A percentile compares a stretch with the other conserved stretches of the same genome.
Conservation (phyloP, 495 filamentous ascomycete genomes). For the Xylaria telfairii region DNA sequence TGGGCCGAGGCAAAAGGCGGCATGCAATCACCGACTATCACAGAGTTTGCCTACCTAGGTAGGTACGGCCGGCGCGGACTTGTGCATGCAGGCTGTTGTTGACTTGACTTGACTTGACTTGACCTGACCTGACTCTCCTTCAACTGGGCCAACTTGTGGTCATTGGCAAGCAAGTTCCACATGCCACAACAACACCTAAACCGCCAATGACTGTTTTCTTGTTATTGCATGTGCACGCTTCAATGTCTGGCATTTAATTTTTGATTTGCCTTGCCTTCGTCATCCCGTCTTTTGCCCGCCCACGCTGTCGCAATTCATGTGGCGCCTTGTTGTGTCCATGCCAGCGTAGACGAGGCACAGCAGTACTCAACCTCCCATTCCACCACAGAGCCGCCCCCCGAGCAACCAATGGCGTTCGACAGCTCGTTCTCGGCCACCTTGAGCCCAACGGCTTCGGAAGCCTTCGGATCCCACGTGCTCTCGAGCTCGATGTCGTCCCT, state of each 20-base stretch:
- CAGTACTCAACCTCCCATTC: slow-evolving; percentile 7
- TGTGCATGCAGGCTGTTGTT: slow-evolving; percentile 9
- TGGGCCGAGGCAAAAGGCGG: slow-evolving; percentile 34
- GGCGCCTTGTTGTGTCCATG: slow-evolving; percentile 25
- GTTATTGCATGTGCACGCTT: slow-evolving; percentile 30
- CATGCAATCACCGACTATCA: slow-evolving; percentile 20
- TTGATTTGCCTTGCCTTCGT: slow-evolving; percentile 18
- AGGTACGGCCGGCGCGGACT: not conserved
- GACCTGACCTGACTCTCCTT: too few relatives aligned
- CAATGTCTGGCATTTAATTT: slow-evolving; percentile 6
- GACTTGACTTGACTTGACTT: too few relatives aligned
- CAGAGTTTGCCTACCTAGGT: not conserved
- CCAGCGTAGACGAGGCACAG: slow-evolving; percentile 24
- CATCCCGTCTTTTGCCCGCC: slow-evolving; percentile 13
- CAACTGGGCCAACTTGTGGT: slow-evolving; percentile 31
- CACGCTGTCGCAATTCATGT: slow-evolving; percentile 14
- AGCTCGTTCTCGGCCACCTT: slow-evolving; percentile 46
- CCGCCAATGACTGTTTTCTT: slow-evolving; percentile 23
- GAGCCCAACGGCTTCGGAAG: slow-evolving; percentile 39
- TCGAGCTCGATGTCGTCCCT: slow-evolving; percentile 55
- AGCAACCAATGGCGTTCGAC: slow-evolving; percentile 47
- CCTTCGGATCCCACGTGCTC: slow-evolving; percentile 45
- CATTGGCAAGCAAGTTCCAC: slow-evolving; percentile 33
- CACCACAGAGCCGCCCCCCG: not conserved
- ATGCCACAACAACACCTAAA: slow-evolving; percentile 25